Evolutionary conservation across 2,329 filamentous ascomycete species (phyloP).

Genomic region (Colletotrichum paranaense): DNA sequence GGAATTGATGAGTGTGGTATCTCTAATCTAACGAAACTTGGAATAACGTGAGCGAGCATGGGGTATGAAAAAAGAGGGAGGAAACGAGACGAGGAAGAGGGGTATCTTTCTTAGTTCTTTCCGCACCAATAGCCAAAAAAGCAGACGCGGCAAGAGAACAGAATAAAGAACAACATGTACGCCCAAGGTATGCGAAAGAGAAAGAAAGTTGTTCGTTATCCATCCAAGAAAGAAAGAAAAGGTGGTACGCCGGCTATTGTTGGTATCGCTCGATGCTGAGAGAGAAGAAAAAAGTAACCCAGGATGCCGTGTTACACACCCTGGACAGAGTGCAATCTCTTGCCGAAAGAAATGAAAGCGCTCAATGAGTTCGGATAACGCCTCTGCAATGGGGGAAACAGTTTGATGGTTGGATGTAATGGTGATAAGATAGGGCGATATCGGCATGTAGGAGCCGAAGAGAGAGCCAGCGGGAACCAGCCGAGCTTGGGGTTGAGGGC

Average conservation of each 20-base stretch:
- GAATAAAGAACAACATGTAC: neutral
- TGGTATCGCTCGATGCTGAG: neutral
- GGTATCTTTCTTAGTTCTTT: constrained; percentile 32
- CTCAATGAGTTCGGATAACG: neutral
- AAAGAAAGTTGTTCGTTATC: neutral
- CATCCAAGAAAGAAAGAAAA: neutral
- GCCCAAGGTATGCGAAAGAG: neutral
- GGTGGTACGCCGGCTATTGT: neutral
- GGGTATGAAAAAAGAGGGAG: neutral
- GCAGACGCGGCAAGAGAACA: neutral
- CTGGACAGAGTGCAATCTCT: neutral
- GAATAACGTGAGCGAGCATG: constrained; percentile 8
- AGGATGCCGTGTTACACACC: neutral
- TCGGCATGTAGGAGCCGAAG: neutral
- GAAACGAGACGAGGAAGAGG: neutral
- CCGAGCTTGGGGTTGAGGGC: neutral
- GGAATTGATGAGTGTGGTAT: constrained; percentile 18
- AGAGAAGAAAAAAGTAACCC: neutral
- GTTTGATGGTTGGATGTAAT: neutral
- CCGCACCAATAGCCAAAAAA: constrained; percentile 4
- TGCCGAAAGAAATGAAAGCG: neutral
- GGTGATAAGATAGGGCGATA: neutral
- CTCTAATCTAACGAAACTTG: constrained; percentile 10
- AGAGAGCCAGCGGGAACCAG: neutral
- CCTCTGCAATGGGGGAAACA: neutral